These are phyloP conservation scores for Blechomonas ayalai DNA, from an alignment of 208 protist species.

Conservation along the genomic window DNA sequence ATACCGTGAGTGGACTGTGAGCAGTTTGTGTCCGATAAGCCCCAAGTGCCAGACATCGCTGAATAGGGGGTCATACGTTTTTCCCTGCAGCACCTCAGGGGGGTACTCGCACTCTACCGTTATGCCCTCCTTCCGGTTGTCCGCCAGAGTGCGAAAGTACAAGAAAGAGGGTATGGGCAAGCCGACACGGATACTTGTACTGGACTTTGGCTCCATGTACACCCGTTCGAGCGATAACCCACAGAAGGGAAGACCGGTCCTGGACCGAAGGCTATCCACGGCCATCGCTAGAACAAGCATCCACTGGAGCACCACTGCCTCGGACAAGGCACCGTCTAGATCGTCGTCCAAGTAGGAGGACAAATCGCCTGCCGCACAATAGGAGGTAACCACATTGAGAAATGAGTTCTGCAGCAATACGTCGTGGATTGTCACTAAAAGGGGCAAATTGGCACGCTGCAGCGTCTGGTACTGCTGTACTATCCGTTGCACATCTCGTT, in stretches of 20 bases:
- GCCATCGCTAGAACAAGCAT: constrained; percentile 36
- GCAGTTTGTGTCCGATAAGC: constrained; percentile 30
- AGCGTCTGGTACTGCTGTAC: constrained; percentile 37
- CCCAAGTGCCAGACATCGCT: constrained; percentile 81
- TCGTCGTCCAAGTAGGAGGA: constrained; percentile 52
- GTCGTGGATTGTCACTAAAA: constrained; percentile 44
- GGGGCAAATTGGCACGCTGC: constrained; percentile 10
- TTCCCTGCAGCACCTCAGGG: constrained; percentile 39
- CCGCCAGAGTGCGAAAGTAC: constrained; percentile 44
- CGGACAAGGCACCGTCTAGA: constrained; percentile 17
- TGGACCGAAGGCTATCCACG: constrained; percentile 25
- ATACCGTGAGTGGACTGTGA: constrained; percentile 28
- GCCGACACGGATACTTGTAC: constrained; percentile 28
- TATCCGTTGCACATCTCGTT: constrained; percentile 18
- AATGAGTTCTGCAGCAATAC: constrained; percentile 55
- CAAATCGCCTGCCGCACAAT: constrained; percentile 46
- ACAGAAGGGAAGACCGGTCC: constrained; percentile 29
- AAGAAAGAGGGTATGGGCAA: constrained; percentile 43
- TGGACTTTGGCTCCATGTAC: constrained; percentile 24
- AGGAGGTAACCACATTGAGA: constrained; percentile 58
- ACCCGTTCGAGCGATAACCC: constrained; percentile 52
- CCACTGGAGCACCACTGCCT: constrained; percentile 40
- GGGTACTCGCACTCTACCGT: constrained; percentile 62
- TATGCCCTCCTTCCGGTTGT: constrained; percentile 35
- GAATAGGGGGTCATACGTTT: constrained; percentile 29